Base-by-base conservation (phyloP, 2,329 filamentous ascomycete species). In the Colletotrichum agaves region DNA sequence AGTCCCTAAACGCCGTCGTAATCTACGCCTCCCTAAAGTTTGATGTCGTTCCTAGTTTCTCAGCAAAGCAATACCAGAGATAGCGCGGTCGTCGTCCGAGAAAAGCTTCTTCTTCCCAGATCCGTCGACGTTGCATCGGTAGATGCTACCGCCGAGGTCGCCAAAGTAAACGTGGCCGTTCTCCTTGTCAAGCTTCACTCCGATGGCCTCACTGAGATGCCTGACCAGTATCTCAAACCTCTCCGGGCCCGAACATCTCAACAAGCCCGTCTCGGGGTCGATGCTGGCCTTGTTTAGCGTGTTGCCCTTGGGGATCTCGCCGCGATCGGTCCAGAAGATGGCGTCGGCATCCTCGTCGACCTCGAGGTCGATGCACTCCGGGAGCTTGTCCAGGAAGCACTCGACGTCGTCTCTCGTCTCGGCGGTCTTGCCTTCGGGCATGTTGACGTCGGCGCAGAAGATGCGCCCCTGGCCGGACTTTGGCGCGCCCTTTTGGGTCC, bases 251-350 rank as follows among this genome's bases (percentile, higher is more conserved):
- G 57, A 21, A 0, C 19, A 8, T 15, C 10, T 17, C 47, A 65
- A 2, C n/a, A 59, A 3, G 3, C 65, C 61, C 11, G 72, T 70
- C 70, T 70, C 59, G 15, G 71, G 35, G 2, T 71, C 59, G 39
- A 64, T 33, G 41, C 57, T 53, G 4, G 69, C 76, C 5, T 78
- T 74, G 72, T 88, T 87, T 64, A 90, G 69, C 11, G 81, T 82
- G 72, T 87, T 88, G 0, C 87, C 87, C 8, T 75, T 72, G 0
- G 87, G 87, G 1, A 84, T 74, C 69, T 90, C 87, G 4, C 87
- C 88, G 0, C 88, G 79, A 70, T 90, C 88, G 0, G 87, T 88
- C 88, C 87, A 90, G 74, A 87, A 90, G 27, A 90, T 75, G 1
- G 74, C 77, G 31, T 79, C 73, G 3, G 73, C 72, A 0, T 78